Conservation (phyloP, 306 rosid species). For the Ormosia emarginata region DNA sequence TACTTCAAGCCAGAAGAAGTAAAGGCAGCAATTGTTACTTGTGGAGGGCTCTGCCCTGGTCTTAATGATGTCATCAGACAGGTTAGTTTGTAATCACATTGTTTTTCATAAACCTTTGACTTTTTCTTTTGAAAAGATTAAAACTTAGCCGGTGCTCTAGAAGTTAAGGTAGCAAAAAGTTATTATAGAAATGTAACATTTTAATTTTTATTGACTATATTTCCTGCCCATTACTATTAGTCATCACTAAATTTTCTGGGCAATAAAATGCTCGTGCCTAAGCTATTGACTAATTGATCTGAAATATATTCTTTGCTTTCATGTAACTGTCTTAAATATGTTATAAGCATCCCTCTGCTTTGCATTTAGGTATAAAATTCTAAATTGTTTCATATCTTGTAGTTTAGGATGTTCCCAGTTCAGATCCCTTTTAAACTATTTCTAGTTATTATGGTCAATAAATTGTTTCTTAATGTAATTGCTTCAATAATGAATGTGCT, state of each 20-base stretch:
- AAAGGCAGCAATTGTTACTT: slow-evolving; percentile 94
- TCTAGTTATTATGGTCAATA: slow-evolving; percentile 1
- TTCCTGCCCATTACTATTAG: neutral
- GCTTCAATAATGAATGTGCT: slow-evolving; percentile 24
- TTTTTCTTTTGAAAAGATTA: neutral
- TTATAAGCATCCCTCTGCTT: neutral
- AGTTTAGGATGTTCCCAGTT: slow-evolving; percentile 1
- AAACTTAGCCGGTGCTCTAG: neutral
- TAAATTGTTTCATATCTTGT: neutral
- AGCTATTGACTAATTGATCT: neutral
- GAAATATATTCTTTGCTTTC: neutral
- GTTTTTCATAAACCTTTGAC: neutral
- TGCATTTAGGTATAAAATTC: neutral
- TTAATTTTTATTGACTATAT: neutral
- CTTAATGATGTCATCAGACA: slow-evolving; percentile 98
- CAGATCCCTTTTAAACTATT: neutral
- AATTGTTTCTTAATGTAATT: slow-evolving; percentile 16
- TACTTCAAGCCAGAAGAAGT: slow-evolving; percentile 86
- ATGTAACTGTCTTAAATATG: neutral
- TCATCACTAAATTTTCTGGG: neutral
- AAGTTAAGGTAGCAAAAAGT: neutral
- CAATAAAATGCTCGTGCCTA: neutral
- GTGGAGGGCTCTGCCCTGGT: slow-evolving; percentile 99
- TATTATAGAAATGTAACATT: neutral
- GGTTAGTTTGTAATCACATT: slow-evolving; percentile 46